Conservation (phyloP, 164 flowering plant genomes). For the Tetracentron sinense region DNA sequence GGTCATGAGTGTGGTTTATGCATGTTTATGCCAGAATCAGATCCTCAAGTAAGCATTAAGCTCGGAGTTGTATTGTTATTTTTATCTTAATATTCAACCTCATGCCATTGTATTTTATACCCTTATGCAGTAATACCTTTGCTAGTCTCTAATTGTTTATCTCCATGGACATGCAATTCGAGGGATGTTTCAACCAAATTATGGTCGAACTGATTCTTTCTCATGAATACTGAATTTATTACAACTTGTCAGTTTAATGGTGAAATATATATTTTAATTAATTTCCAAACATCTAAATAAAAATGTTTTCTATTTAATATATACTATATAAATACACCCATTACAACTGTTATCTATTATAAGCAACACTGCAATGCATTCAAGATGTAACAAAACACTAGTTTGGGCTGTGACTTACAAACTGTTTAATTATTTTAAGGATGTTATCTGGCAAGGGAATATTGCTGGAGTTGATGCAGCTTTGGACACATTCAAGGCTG, state of each 20-base stretch:
- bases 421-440: conserved; percentile 36
- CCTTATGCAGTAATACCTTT: background rate
- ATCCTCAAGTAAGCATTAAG: conserved; percentile 48
- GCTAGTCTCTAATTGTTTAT: background rate
- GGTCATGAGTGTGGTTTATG: conserved; percentile 84
- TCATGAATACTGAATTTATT: too few species aligned
- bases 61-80: background rate
- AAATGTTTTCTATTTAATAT: background rate
- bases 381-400: background rate
- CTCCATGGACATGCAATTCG: background rate
- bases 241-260: too few species aligned
- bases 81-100: background rate
- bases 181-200: background rate
- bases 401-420: background rate
- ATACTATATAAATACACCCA: background rate
- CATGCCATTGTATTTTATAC: background rate
- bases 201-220: background rate
- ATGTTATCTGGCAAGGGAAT: conserved; percentile 83
- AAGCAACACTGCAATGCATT: background rate
- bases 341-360: background rate
- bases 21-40: conserved; percentile 96
- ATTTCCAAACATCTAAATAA: background rate
- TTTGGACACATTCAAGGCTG: conserved; percentile 68
- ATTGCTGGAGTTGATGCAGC: conserved; percentile 88
- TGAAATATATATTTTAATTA: background rate